phyloP scores from a whole-genome alignment of 148 eudicot genomes.

The Silene uniflora region DNA sequence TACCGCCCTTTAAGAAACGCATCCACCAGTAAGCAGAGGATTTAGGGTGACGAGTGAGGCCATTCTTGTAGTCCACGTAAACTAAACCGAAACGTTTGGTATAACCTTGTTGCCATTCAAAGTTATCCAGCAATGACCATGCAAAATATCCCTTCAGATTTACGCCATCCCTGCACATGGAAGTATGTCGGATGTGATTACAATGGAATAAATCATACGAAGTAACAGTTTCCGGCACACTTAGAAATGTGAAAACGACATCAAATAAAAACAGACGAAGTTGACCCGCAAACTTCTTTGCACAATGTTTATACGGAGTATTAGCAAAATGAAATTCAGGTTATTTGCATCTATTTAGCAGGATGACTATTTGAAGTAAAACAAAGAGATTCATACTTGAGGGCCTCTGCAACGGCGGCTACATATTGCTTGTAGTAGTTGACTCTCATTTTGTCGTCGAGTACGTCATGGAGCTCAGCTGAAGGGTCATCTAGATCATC shows the following conservation, averaged over 20 bases:
- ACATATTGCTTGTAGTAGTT: constrained; percentile 67
- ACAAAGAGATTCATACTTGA: constrained; percentile 36
- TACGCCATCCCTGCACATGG: constrained; percentile 56
- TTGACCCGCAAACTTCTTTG: background rate
- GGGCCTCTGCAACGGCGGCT: constrained; percentile 59
- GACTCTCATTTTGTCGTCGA: constrained; percentile 75
- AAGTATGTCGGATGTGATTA: no score
- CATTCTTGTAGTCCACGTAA: constrained; percentile 74
- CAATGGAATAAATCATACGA: no score
- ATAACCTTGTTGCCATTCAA: constrained; percentile 74
- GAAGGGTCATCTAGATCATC: constrained; percentile 57
- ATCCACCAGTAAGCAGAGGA: constrained; percentile 84
- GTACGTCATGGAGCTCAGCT: constrained; percentile 54
- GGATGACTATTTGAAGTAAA: background rate
- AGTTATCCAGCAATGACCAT: constrained; percentile 83
- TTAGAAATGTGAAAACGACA: background rate
- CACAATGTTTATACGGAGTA: background rate
- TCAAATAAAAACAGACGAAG: background rate
- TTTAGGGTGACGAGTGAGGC: constrained; percentile 68
- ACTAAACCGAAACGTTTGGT: constrained; percentile 73
- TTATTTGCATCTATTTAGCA: background rate
- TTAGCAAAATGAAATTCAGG: background rate
- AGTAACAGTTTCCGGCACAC: background rate
- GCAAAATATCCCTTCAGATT: constrained; percentile 85
- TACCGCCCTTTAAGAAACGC: constrained; percentile 57